Base-by-base conservation (phyloP, 2,329 filamentous ascomycete species). In the Trichoderma harzianum region DNA sequence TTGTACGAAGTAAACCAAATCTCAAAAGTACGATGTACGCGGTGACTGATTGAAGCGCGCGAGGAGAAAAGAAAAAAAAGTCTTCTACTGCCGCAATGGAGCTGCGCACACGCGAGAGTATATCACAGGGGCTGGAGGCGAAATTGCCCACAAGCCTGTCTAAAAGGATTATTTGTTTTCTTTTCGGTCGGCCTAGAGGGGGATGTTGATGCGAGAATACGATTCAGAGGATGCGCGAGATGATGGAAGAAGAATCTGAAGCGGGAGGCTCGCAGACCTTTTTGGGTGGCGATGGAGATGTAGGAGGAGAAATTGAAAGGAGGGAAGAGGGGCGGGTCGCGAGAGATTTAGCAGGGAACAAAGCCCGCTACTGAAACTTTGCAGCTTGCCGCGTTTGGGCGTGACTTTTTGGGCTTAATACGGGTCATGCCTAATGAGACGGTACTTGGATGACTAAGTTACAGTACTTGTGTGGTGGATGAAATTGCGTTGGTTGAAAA, bases 41-140 rank as follows among this genome's bases (percentile, higher is more conserved):
- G 63, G 51, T 65, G 68, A 70, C 61, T 60, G 73, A 65, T 32
- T 36, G 43, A 62, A 65, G 71, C 51, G 73, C 69, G 72, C 67
- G 58, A 72, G 55, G 73, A 55, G 68, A 63, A 66, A 65, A 70
- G 70, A 69, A 53, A 70, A 57, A 57, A 63, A 63, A 68, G 47
- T 73, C 74, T 74, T 75, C 73, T 76, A 76, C 75, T 76, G 72
- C 71, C 70, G 69, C 67, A 72, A 69, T 60, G 70, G 69, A 74
- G 64, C 64, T 39, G 66, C 65, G 71, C 51, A 57, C 36, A 73
- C 70, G 72, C 69, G 74, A 51, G n/a, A 51, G 28, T 61, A 32
- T 57, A 66, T 75, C 74, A 75, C 74, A 69, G 57, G 67, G 58
- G 51, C 71, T 70, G 58, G 65, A 26, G 43, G 71, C 71, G 51